Conservation (phyloP, 176 grass and related monocot genomes). For the Stipa capillata region DNA sequence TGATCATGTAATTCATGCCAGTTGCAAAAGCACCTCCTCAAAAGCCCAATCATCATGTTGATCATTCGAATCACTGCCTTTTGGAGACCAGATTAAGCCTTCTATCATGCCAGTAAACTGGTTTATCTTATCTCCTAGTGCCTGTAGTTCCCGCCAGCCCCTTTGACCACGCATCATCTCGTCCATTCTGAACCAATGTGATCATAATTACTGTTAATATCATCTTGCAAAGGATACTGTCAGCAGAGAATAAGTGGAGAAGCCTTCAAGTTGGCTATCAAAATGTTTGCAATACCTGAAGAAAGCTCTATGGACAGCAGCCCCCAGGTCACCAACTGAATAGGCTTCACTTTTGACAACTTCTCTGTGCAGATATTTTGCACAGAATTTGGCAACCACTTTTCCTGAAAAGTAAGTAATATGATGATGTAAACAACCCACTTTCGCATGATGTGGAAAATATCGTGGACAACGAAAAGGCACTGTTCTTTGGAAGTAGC, state of each 20-base stretch:
- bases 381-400: slow-evolving; percentile 93
- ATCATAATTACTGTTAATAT: slow-evolving; percentile 2
- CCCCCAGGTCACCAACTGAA: slow-evolving; percentile 58
- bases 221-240: not conserved
- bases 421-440: not conserved
- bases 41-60: slow-evolving; percentile 64
- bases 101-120: slow-evolving; percentile 98
- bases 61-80: slow-evolving; percentile 36
- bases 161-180: slow-evolving; percentile 98
- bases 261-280: not conserved
- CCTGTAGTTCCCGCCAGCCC: slow-evolving; percentile 93
- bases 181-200: slow-evolving; percentile 70
- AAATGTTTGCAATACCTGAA: slow-evolving; percentile 60
- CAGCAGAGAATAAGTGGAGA: not conserved
- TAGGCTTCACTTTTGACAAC: slow-evolving; percentile 65
- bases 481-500: not conserved
- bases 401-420: slow-evolving; percentile 55
- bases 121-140: slow-evolving; percentile 90
- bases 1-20: not conserved
- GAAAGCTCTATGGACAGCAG: slow-evolving; percentile 60
- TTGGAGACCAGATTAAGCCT: slow-evolving; percentile 96
- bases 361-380: slow-evolving; percentile 82
- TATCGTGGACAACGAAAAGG: not conserved
- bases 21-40: slow-evolving; percentile 36
- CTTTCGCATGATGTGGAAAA: not conserved